Conservation (phyloP, 2,329 filamentous ascomycete genomes). For the Neonectria magnoliae region DNA sequence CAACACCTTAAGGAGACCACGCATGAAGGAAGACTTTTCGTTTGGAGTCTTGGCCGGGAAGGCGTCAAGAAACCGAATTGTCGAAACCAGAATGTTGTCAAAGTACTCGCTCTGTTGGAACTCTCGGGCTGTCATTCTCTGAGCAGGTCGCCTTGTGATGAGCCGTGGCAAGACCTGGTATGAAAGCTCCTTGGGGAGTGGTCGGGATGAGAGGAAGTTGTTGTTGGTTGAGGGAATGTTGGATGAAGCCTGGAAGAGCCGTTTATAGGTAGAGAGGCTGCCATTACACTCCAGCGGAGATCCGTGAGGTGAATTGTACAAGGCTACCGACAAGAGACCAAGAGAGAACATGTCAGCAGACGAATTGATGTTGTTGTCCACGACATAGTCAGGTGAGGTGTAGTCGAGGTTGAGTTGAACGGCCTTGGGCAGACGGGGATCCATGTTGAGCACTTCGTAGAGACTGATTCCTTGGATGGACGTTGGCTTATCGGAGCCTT, state of each 20-base stretch:
- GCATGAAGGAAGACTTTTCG: constrained; percentile 92
- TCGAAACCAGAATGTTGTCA: constrained; percentile 95
- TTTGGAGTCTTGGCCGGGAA: constrained; percentile 90
- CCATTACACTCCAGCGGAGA: constrained; percentile 87
- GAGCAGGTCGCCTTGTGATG: constrained; percentile 86
- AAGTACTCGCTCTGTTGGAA: constrained; percentile 98
- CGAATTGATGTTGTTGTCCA: constrained; percentile 87
- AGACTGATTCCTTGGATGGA: constrained; percentile 83
- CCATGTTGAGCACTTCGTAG: constrained; percentile 84
- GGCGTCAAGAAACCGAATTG: constrained; percentile 91
- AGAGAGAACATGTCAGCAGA: constrained; percentile 94
- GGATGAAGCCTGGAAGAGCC: constrained; percentile 81
- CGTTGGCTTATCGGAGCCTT: constrained; percentile 77
- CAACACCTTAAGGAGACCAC: constrained; percentile 85
- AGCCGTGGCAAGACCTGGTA: constrained; percentile 82
- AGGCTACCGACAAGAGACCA: constrained; percentile 84
- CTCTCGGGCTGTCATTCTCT: constrained; percentile 86
- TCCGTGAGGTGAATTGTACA: constrained; percentile 93
- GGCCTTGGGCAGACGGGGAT: constrained; percentile 80
- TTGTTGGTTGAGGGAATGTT: constrained; percentile 82
- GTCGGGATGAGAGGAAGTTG: constrained; percentile 82
- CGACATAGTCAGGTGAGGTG: constrained; percentile 91
- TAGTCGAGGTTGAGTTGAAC: constrained; percentile 95
- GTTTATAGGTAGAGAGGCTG: constrained; percentile 85
- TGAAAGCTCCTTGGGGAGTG: constrained; percentile 82